Conservation (phyloP, 2,329 filamentous ascomycete species). For the Fusarium nisikadoi region DNA sequence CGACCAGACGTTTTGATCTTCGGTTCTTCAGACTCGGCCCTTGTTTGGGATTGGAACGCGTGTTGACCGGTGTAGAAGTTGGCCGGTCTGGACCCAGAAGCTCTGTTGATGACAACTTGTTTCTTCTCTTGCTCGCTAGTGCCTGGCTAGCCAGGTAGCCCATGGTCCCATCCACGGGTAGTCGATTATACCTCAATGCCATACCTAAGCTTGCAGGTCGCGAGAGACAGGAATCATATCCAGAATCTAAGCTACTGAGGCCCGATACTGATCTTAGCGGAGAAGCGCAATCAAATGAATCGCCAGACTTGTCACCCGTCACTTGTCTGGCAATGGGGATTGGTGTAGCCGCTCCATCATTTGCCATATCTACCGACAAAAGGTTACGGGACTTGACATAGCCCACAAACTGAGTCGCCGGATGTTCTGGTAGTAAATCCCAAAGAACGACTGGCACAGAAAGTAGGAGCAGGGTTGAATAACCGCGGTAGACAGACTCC, state of each 20-base stretch:
- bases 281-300: slow-evolving; percentile 32
- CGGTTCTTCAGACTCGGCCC: slow-evolving; percentile 1
- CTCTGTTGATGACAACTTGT: slow-evolving; percentile 28
- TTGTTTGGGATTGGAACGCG: slow-evolving; percentile 1
- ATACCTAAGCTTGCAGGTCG: slow-evolving; percentile 33
- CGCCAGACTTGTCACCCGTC: slow-evolving; percentile 18
- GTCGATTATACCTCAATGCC: slow-evolving; percentile 26
- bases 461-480: slow-evolving; percentile 41
- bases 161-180: slow-evolving; percentile 30
- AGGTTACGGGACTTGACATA: slow-evolving; percentile 43
- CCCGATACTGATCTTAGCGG: slow-evolving; percentile 39
- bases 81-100: slow-evolving; percentile 30
- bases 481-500: slow-evolving; percentile 41
- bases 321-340: slow-evolving; percentile 39
- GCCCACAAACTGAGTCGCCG: slow-evolving; percentile 43
- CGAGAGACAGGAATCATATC: slow-evolving; percentile 41
- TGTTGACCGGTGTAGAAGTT: slow-evolving; percentile 20
- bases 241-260: slow-evolving; percentile 42
- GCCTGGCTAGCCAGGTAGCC: slow-evolving; percentile 27
- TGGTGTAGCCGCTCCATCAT: slow-evolving; percentile 27
- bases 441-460: slow-evolving; percentile 44
- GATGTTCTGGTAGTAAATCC: slow-evolving; percentile 41
- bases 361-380: slow-evolving; percentile 15
- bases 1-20: slow-evolving; percentile 18
- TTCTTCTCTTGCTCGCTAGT: slow-evolving; percentile 32